These are phyloP conservation scores for Picea abies DNA, from an alignment of 83 land plant genomes.

Conservation along the genomic window DNA sequence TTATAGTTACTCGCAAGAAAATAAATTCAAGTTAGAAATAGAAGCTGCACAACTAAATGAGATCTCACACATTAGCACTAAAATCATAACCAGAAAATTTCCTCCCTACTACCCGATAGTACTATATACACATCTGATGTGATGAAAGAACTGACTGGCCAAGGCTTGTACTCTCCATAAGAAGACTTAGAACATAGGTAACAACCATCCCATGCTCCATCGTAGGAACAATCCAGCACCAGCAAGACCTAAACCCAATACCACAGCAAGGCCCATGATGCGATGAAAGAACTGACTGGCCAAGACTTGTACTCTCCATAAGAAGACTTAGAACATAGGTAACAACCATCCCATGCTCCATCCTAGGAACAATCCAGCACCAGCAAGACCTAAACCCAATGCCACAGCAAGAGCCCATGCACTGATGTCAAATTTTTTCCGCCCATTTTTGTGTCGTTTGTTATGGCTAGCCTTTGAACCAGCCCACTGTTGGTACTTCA, in stretches of 20 bases:
- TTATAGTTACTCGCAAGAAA: not conserved
- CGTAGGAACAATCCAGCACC: conserved; percentile 78
- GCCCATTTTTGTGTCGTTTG: conserved; percentile 18
- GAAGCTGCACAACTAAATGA: not conserved
- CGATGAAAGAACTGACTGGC: not conserved
- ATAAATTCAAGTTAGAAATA: too few relatives aligned
- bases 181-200: conserved; percentile 30
- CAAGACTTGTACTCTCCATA: conserved; percentile 3
- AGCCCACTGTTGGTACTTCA: conserved; percentile 21
- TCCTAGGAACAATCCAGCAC: conserved; percentile 76
- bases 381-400: conserved; percentile 72
- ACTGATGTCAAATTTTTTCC: conserved; percentile 19
- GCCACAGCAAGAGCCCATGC: conserved; percentile 60
- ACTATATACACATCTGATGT: not conserved
- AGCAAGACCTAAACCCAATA: conserved; percentile 72
- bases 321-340: conserved; percentile 29
- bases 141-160: not conserved
- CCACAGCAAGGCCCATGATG: conserved; percentile 43
- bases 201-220: conserved; percentile 73
- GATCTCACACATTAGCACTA: not conserved
- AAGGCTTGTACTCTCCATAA: not conserved
- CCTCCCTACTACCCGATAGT: not conserved
- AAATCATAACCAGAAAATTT: not conserved
- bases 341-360: conserved; percentile 80
- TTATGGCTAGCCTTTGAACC: not conserved